A percentile compares a stretch with the other conserved stretches of the same genome.
These are phyloP conservation scores for Globisporangium paroecandrum DNA, from an alignment of 352 stramenopile genomes.

Conservation along the genomic window DNA sequence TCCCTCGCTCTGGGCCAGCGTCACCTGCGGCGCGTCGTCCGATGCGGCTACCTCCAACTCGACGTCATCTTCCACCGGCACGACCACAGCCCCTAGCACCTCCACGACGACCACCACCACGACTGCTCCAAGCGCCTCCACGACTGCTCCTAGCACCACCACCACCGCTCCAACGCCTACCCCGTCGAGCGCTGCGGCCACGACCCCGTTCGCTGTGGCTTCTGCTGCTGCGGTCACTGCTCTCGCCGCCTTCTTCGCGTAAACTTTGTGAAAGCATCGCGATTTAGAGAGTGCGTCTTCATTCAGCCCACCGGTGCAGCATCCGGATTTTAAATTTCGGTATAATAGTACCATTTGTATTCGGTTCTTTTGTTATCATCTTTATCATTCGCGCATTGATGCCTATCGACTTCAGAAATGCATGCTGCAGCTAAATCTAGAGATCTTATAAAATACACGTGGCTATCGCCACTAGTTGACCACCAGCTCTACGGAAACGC, in stretches of 20 bases:
- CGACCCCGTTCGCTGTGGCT: neutral
- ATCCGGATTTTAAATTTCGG: neutral
- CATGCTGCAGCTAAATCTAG: slow-evolving; percentile 1
- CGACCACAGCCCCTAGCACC: neutral
- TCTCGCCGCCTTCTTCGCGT: slow-evolving; percentile 7
- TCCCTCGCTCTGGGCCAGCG: slow-evolving; percentile 11
- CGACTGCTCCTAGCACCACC: neutral
- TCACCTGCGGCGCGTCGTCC: slow-evolving; percentile 3
- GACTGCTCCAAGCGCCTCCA: neutral
- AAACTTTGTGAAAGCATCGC: neutral
- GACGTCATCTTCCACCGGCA: neutral
- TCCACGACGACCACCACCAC: neutral
- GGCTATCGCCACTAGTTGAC: neutral
- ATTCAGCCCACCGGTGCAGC: neutral
- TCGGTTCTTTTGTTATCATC: neutral
- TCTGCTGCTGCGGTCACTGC: neutral
- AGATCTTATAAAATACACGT: neutral
- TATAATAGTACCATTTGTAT: neutral
- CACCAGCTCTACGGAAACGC: slow-evolving; percentile 8
- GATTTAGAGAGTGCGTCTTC: neutral
- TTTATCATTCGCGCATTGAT: neutral
- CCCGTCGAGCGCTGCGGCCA: neutral
- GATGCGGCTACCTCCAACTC: neutral
- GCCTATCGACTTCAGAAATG: neutral
- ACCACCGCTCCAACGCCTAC: neutral